A percentile compares a stretch with the other conserved stretches of the same genome.
phyloP scores from a whole-genome alignment of 2,329 filamentous ascomycete species.

The Microsporum audouinii region DNA sequence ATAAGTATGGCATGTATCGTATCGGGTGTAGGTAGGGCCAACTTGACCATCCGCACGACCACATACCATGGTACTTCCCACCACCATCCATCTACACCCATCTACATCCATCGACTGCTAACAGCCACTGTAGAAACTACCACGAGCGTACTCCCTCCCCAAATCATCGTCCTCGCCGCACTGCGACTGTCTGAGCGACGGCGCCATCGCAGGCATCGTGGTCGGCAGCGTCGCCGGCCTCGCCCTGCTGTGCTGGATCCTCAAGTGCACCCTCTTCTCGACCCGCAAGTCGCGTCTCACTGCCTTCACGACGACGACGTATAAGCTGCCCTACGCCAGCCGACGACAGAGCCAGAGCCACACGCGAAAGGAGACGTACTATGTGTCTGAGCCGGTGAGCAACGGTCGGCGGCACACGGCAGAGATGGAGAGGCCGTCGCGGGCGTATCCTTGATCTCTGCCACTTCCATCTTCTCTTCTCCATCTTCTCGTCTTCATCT shows the following conservation, averaged over 20 bases:
- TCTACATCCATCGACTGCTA: neutral
- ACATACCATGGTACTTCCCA: neutral
- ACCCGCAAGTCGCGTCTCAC: slow-evolving; percentile 18
- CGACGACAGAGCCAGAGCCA: slow-evolving; percentile 12
- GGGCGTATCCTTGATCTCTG: neutral
- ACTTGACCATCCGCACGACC: too few species aligned
- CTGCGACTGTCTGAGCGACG: slow-evolving; percentile 24
- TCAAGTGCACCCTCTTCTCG: slow-evolving; percentile 19
- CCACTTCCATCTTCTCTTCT: neutral
- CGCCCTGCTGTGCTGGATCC: slow-evolving; percentile 29
- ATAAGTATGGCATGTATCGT: too few species aligned
- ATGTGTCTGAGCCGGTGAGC: neutral
- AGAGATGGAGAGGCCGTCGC: neutral
- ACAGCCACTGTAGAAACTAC: slow-evolving; percentile 11
- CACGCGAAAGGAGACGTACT: neutral
- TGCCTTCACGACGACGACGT: slow-evolving; percentile 10
- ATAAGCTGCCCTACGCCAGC: slow-evolving; percentile 15
- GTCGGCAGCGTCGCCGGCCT: slow-evolving; percentile 30
- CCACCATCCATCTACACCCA: neutral
- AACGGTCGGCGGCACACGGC: too few species aligned
- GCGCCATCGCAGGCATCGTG: slow-evolving; percentile 31
- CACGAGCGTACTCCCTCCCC: neutral
- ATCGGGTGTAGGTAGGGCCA: too few species aligned
- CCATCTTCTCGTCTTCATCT: too few species aligned
- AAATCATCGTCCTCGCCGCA: neutral